Evolutionary conservation across 345 rosid genomes (phyloP).

Genomic region (Camelina laxa): DNA sequence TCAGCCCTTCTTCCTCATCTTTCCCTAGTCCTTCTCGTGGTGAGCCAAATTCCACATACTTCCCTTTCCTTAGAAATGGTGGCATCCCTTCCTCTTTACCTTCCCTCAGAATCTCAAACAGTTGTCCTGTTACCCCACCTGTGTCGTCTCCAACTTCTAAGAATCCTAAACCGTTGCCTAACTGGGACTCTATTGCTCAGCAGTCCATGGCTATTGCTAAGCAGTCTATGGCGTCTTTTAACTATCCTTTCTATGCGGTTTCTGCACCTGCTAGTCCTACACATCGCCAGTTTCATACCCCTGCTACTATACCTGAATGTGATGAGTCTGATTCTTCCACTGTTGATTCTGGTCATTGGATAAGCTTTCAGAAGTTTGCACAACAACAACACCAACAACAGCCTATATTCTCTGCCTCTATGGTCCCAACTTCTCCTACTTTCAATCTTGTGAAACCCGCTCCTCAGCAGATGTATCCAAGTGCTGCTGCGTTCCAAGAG

Average conservation of each 20-base stretch:
- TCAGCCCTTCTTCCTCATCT: slow-evolving; percentile 85
- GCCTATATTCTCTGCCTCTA: slow-evolving; percentile 41
- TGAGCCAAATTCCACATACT: slow-evolving; percentile 47
- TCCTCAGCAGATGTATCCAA: slow-evolving; percentile 49
- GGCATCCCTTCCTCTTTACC: slow-evolving; percentile 83
- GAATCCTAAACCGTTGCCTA: slow-evolving; percentile 72
- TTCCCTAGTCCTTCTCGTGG: slow-evolving; percentile 82
- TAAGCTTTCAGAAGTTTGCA: slow-evolving; percentile 80
- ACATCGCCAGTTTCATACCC: slow-evolving; percentile 79
- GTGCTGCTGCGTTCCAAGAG: slow-evolving; percentile 51
- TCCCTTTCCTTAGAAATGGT: slow-evolving; percentile 67
- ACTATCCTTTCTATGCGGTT: slow-evolving; percentile 76
- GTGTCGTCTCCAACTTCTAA: slow-evolving; percentile 89
- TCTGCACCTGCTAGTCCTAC: slow-evolving; percentile 99
- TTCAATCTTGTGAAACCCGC: slow-evolving; percentile 78
- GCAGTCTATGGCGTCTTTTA: slow-evolving; percentile 67
- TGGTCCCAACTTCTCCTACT: slow-evolving; percentile 85
- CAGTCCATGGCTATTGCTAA: slow-evolving; percentile 72
- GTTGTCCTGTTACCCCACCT: slow-evolving; percentile 96
- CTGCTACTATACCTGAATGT: slow-evolving; percentile 87
- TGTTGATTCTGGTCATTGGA: slow-evolving; percentile 95
- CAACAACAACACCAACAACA: slow-evolving; percentile 54
- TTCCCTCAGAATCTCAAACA: slow-evolving; percentile 91
- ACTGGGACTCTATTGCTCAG: slow-evolving; percentile 83
- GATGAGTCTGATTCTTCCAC: slow-evolving; percentile 97